Percentiles rank a stretch among this genome's conserved stretches.
Conservation (phyloP, 371 early-diverging fungal genomes). For the Rozella allomycis region DNA sequence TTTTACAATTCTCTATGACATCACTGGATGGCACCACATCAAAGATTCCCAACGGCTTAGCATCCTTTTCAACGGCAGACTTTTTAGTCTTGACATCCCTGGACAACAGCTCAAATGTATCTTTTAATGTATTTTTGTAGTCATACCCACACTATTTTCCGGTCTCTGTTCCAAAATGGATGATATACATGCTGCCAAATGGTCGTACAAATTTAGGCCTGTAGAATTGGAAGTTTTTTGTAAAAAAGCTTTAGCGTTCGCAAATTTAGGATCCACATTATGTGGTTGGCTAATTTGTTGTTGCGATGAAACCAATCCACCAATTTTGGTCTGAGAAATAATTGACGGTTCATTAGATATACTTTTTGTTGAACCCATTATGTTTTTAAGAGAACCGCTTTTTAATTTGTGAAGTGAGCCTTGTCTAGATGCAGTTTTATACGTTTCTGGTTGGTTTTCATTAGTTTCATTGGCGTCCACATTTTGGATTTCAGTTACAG, state of each 20-base stretch:
- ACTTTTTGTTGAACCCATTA: no score
- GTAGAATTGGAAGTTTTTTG: conserved; percentile 8
- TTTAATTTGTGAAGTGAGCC: no score
- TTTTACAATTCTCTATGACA: conserved; percentile 1
- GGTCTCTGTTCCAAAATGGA: conserved; percentile 15
- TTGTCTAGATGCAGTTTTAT: no score
- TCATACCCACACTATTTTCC: conserved; percentile 11
- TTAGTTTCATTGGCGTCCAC: no score
- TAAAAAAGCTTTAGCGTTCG: conserved; percentile 13
- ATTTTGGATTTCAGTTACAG: no score
- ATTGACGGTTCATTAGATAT: no score
- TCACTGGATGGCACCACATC: conserved; percentile 3
- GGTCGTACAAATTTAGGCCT: conserved; percentile 15
- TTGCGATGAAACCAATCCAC: no score
- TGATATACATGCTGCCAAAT: conserved; percentile 14
- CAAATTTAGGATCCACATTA: conserved; percentile 15
- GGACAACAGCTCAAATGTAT: conserved; percentile 16
- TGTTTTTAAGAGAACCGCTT: no score
- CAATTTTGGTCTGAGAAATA: no score
- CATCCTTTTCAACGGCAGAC: conserved; percentile 9
- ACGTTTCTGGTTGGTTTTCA: no score
- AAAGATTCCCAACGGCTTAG: conserved; percentile 4
- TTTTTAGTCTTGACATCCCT: conserved; percentile 13
- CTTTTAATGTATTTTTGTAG: conserved; percentile 3
- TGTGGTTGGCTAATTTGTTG: no score